phyloP scores from a whole-genome alignment of 495 filamentous ascomycete species.

The Talaromyces ruber region DNA sequence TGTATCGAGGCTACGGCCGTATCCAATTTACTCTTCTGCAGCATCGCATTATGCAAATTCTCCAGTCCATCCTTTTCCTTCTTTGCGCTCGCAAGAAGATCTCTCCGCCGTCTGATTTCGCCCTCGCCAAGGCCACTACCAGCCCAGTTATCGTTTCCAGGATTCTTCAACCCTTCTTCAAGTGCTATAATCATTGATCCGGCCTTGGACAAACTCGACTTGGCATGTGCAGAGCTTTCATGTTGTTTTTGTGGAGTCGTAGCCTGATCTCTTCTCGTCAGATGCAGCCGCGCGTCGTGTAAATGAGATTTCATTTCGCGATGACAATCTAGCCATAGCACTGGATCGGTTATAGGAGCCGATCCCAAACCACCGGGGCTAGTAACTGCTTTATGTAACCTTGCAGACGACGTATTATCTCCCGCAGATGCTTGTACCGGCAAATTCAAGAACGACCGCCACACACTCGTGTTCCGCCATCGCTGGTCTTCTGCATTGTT shows the following conservation, averaged over 20 bases:
- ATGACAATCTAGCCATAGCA: constrained; percentile 80
- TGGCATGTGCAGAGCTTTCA: constrained; percentile 74
- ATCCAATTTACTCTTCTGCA: constrained; percentile 44
- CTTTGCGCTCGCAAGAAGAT: constrained; percentile 66
- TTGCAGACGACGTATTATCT: constrained; percentile 30
- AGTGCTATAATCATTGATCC: constrained; percentile 57
- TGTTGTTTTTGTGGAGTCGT: constrained; percentile 56
- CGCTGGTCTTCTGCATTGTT: constrained; percentile 64
- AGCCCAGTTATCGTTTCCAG: constrained; percentile 20
- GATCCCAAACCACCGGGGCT: constrained; percentile 36
- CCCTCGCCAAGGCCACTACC: constrained; percentile 61
- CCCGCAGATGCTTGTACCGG: constrained; percentile 46
- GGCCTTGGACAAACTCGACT: constrained; percentile 70
- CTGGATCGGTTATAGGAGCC: constrained; percentile 58
- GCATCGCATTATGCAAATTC: constrained; percentile 65
- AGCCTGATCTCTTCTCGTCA: constrained; percentile 71
- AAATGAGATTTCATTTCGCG: constrained; percentile 73
- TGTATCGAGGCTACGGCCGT: constrained; percentile 38
- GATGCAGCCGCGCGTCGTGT: constrained; percentile 68
- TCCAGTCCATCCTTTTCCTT: constrained; percentile 86
- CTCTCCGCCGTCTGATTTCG: constrained; percentile 73
- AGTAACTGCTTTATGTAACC: constrained; percentile 32
- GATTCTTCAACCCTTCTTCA: constrained; percentile 58
- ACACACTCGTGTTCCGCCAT: constrained; percentile 79
- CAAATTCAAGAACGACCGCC: constrained; percentile 81